Conservation (phyloP, 139 green algal genomes). For the Dunaliella primolecta region DNA sequence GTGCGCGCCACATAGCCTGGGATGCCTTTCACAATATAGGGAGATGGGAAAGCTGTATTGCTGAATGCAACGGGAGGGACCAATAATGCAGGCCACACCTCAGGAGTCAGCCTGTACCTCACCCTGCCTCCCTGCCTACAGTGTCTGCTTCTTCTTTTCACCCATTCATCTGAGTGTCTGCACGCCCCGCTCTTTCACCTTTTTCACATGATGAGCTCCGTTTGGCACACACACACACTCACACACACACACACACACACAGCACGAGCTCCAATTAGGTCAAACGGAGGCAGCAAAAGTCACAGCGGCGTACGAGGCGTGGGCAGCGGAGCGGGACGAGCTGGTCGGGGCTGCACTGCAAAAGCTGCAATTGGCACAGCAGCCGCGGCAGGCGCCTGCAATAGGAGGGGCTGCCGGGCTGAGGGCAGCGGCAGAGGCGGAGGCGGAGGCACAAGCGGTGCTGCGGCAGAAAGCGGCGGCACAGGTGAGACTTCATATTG, state of each 20-base stretch:
- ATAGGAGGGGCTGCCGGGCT: not conserved
- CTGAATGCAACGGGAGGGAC: too few relatives aligned
- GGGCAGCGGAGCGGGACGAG: not conserved
- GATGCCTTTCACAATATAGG: too few relatives aligned
- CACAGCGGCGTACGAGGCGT: not conserved
- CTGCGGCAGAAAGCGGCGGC: not conserved
- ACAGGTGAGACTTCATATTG: not conserved
- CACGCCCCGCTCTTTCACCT: not conserved
- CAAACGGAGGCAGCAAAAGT: not conserved
- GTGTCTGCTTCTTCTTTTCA: too few relatives aligned
- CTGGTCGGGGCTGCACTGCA: not conserved
- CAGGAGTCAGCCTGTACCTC: too few relatives aligned
- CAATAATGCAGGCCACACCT: too few relatives aligned
- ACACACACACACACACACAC: not conserved
- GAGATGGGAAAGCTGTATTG: too few relatives aligned
- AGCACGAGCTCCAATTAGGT: not conserved
- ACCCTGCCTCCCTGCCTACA: too few relatives aligned
- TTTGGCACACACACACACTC: not conserved
- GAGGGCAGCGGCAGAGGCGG: conserved; percentile 11
- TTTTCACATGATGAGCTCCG: not conserved
- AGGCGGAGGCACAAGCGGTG: not conserved
- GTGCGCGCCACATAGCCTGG: too few relatives aligned
- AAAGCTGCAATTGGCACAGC: conserved; percentile 10
- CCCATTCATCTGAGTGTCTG: too few relatives aligned
- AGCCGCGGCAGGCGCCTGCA: not conserved